Evolutionary conservation across 2,329 filamentous ascomycete species (phyloP), one percentile per base, ranked within the genome.

Genomic region (Coleophoma cylindrospora): DNA sequence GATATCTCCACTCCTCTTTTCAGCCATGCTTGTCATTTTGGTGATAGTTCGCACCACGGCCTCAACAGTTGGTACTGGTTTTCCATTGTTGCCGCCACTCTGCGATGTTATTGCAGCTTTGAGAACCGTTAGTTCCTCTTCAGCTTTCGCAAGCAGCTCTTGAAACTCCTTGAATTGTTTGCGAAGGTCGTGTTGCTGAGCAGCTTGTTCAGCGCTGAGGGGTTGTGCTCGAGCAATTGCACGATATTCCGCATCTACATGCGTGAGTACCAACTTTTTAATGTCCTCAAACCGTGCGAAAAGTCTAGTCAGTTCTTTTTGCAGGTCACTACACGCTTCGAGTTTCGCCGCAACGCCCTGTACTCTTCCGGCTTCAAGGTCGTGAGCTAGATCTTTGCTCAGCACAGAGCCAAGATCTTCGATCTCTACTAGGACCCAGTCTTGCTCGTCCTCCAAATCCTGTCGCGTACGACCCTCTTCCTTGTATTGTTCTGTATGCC

Each of bases 11-110:
- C 88, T 94, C 65, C 89, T 88, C 70, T 90, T 89, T 74, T 97
- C 89, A 0, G 88, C 88, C 86, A 96, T 92, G 52, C 76, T 80
- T 34, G 91, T 96, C 87, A 99, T 91, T 64, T 94, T 96, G 51
- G 77, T 76, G 57, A 99, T 95, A 1, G 94, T 99, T 52, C 88
- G 89, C 58, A 91, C 86, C 17, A 99, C 89, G 0, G 90, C 89
- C 60, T 96, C 94, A 10, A 96, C 89, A 0, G 91, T 96, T 0
- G 94, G 94, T 1, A 64, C 65, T 8, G 56, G 43, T 27, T 54
- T 77, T 57, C 73, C 77, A 40, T 72, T 70, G 3, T 72, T 65
- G 45, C 72, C 73, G 15, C 76, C 77, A 8, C 76, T 75, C 1
- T 71, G 69, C 17, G 81, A 77, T 1, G 86, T 85, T 15, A 96